phyloP scores from a whole-genome alignment of 2,329 filamentous ascomycete genomes.

The Exophiala phaeomuriformis region DNA sequence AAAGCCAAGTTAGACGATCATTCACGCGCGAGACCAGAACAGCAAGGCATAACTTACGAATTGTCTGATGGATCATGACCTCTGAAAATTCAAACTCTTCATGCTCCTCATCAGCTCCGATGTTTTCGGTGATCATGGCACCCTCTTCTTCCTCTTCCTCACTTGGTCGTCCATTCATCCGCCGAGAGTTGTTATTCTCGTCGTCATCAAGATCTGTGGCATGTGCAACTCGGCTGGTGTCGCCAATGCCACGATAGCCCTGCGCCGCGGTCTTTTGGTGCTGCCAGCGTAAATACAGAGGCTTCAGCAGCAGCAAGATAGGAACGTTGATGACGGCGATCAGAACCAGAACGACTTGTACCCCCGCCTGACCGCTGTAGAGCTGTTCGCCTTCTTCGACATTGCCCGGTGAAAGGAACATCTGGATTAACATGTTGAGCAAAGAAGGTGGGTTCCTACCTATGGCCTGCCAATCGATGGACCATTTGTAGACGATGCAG shows the following conservation, averaged over 20 bases:
- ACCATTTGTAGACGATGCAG: slow-evolving; percentile 97
- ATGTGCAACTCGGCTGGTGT: slow-evolving; percentile 70
- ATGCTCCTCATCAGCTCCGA: slow-evolving; percentile 63
- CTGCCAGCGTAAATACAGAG: slow-evolving; percentile 88
- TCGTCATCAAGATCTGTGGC: slow-evolving; percentile 86
- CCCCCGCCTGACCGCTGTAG: slow-evolving; percentile 65
- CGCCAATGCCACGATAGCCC: slow-evolving; percentile 89
- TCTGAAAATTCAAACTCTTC: slow-evolving; percentile 97
- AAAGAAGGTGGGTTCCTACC: slow-evolving; percentile 70
- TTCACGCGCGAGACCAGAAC: not conserved
- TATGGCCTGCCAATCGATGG: slow-evolving; percentile 69
- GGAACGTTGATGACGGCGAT: slow-evolving; percentile 83
- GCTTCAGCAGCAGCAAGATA: slow-evolving; percentile 86
- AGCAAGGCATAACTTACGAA: slow-evolving; percentile 56
- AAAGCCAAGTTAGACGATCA: not conserved
- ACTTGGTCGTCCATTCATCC: slow-evolving; percentile 57
- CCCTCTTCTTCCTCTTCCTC: slow-evolving; percentile 71
- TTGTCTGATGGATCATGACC: slow-evolving; percentile 97
- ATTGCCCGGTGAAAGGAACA: slow-evolving; percentile 85
- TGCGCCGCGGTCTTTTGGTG: slow-evolving; percentile 79
- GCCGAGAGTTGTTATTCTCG: slow-evolving; percentile 15
- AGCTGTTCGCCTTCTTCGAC: slow-evolving; percentile 60
- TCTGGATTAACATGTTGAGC: slow-evolving; percentile 99
- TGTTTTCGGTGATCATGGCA: slow-evolving; percentile 82
- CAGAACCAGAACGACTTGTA: slow-evolving; percentile 73